Percentiles rank a stretch among this genome's conserved stretches.
These are phyloP conservation scores for Sclerotinia subarctica DNA, from an alignment of 2,329 filamentous ascomycete species.

Conservation along the genomic window DNA sequence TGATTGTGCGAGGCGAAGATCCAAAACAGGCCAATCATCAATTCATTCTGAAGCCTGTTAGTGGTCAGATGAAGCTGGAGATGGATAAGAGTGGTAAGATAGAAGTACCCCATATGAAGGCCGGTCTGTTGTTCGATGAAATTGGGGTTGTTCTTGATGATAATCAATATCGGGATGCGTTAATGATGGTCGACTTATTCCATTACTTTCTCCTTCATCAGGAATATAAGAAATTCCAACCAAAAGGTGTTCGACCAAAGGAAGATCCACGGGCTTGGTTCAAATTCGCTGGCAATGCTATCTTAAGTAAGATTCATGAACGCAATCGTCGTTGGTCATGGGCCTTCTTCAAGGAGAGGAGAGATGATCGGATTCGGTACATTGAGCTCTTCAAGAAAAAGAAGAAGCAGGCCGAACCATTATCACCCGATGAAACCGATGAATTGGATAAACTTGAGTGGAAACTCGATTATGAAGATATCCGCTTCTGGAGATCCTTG, in stretches of 20 bases:
- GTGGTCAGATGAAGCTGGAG: conserved; percentile 88
- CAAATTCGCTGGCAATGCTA: conserved; percentile 82
- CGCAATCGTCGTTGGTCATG: conserved; percentile 91
- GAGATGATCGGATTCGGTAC: conserved; percentile 84
- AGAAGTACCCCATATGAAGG: conserved; percentile 81
- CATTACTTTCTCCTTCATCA: conserved; percentile 98
- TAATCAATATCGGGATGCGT: conserved; percentile 90
- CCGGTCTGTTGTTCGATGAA: conserved; percentile 89
- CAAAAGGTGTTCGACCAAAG: conserved; percentile 74
- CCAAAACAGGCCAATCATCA: conserved; percentile 62
- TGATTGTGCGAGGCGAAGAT: conserved; percentile 72
- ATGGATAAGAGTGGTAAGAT: conserved; percentile 87
- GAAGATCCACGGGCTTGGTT: conserved; percentile 93
- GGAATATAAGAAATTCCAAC: conserved; percentile 91
- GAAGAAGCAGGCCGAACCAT: conserved; percentile 62
- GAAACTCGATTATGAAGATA: conserved; percentile 89
- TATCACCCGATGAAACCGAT: conserved; percentile 66
- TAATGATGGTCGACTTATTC: conserved; percentile 98
- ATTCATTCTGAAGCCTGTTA: conserved; percentile 94
- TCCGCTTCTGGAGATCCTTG: conserved; percentile 94
- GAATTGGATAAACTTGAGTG: conserved; percentile 75
- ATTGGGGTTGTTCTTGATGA: conserved; percentile 97
- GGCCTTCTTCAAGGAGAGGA: conserved; percentile 89
- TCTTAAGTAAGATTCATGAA: conserved; percentile 92
- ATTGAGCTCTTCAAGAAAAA: conserved; percentile 96